phyloP scores from a whole-genome alignment of 257 asterid genomes.

The Galeopsis tetrahit region DNA sequence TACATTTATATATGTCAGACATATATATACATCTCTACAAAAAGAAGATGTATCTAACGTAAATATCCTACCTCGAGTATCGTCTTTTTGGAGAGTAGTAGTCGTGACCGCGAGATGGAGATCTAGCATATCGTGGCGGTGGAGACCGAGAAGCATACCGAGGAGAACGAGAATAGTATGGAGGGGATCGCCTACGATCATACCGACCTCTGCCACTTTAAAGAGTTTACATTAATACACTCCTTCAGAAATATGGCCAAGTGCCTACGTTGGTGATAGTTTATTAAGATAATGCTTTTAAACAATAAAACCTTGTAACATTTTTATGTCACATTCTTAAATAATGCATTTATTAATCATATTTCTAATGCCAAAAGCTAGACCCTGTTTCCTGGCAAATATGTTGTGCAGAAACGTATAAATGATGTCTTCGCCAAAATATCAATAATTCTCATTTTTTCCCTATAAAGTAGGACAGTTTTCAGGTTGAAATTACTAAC shows the following conservation, averaged over 20 bases:
- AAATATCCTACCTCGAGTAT: constrained; percentile 60
- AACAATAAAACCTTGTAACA: background rate
- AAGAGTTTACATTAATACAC: background rate
- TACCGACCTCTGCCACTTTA: constrained; percentile 57
- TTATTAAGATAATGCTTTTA: too few relatives aligned
- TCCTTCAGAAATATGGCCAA: background rate
- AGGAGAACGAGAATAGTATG: constrained; percentile 78
- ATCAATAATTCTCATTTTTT: too few relatives aligned
- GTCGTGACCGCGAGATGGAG: constrained; percentile 65
- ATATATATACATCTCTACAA: too few relatives aligned
- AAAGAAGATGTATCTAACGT: too few relatives aligned
- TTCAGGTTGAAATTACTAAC: background rate
- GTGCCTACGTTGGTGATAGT: background rate
- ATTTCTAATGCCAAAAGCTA: background rate
- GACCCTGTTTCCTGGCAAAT: background rate
- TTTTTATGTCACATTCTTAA: background rate
- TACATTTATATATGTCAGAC: background rate
- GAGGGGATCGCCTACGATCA: constrained; percentile 85
- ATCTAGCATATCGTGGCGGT: constrained; percentile 64
- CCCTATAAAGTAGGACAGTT: background rate
- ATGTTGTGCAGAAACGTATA: too few relatives aligned
- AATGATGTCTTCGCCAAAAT: too few relatives aligned
- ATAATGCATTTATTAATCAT: background rate
- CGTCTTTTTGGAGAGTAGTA: constrained; percentile 81
- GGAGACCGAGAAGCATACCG: constrained; percentile 78